phyloP scores from a whole-genome alignment of 768 basidiomycete genomes.

The Lenzites betulinus region DNA sequence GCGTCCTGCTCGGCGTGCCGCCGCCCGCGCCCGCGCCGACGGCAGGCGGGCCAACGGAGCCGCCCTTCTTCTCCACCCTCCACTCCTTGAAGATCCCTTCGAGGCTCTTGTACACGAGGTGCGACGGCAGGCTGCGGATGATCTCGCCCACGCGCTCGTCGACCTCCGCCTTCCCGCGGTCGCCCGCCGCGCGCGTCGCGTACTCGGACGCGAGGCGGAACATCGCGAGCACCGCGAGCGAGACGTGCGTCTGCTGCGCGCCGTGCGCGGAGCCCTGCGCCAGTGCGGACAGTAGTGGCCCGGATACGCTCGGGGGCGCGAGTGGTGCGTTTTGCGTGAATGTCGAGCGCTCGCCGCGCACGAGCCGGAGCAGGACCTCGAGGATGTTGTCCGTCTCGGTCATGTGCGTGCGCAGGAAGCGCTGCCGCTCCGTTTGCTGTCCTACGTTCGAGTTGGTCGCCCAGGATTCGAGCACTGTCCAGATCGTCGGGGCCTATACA shows the following conservation, averaged over 20 bases:
- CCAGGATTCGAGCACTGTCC: constrained; percentile 91
- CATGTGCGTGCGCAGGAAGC: constrained; percentile 89
- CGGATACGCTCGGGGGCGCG: constrained; percentile 63
- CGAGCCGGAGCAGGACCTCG: constrained; percentile 90
- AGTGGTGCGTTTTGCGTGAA: constrained; percentile 67
- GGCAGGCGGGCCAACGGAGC: no score
- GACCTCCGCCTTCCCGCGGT: constrained; percentile 68
- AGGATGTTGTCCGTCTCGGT: constrained; percentile 84
- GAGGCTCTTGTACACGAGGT: constrained; percentile 85
- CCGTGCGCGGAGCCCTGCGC: constrained; percentile 78
- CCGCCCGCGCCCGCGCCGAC: no score
- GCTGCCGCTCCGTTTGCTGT: constrained; percentile 70
- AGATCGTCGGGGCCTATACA: constrained; percentile 83
- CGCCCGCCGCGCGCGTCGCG: constrained; percentile 68
- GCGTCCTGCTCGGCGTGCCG: neutral
- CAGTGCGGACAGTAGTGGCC: constrained; percentile 70
- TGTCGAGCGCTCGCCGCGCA: constrained; percentile 84
- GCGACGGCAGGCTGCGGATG: constrained; percentile 83
- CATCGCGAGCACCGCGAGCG: constrained; percentile 89
- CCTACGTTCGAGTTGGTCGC: constrained; percentile 82
- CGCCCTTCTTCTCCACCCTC: constrained; percentile 80
- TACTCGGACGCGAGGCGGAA: constrained; percentile 84
- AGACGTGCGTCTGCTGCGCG: constrained; percentile 91
- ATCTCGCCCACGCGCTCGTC: constrained; percentile 86
- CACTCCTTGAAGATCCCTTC: constrained; percentile 96